Conservation (phyloP, 2,329 filamentous ascomycete genomes). For the Diaporthe australafricana region DNA sequence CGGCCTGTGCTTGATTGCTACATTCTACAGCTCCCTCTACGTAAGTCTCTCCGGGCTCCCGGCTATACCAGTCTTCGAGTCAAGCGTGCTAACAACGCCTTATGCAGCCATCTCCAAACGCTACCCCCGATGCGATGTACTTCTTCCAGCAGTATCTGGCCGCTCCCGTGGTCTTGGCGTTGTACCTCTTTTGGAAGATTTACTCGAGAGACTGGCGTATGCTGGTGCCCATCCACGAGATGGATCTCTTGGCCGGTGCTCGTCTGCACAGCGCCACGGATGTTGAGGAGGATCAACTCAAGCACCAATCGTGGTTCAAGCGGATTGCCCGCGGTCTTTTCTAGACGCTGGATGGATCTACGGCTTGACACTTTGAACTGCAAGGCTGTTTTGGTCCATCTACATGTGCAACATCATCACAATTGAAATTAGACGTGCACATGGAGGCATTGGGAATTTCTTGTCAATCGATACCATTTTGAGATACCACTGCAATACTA, state of each 20-base stretch:
- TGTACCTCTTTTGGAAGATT: conserved; percentile 77
- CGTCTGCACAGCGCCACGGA: conserved; percentile 63
- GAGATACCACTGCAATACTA: neutral
- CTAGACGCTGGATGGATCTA: conserved; percentile 39
- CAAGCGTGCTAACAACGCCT: conserved; percentile 20
- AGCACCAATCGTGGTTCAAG: conserved; percentile 49
- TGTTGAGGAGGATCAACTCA: conserved; percentile 46
- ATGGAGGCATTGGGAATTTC: too few species aligned
- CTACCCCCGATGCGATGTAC: conserved; percentile 51
- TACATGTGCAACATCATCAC: neutral
- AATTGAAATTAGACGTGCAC: neutral
- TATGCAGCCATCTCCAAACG: conserved; percentile 47
- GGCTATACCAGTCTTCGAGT: neutral
- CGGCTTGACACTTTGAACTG: neutral
- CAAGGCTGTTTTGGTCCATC: neutral
- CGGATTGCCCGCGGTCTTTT: conserved; percentile 50
- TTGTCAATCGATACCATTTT: neutral
- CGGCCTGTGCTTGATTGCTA: conserved; percentile 74
- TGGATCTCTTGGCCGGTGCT: conserved; percentile 71
- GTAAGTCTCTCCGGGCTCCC: conserved; percentile 44
- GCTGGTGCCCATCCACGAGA: conserved; percentile 67
- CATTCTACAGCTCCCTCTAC: conserved; percentile 77
- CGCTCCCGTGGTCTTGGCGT: conserved; percentile 63
- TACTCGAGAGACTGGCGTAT: conserved; percentile 64
- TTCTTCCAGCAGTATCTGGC: conserved; percentile 73